A percentile compares a stretch with the other conserved stretches of the same genome.
Conservation (phyloP, 148 eudicot species). For the Camellia lanceoleosa region DNA sequence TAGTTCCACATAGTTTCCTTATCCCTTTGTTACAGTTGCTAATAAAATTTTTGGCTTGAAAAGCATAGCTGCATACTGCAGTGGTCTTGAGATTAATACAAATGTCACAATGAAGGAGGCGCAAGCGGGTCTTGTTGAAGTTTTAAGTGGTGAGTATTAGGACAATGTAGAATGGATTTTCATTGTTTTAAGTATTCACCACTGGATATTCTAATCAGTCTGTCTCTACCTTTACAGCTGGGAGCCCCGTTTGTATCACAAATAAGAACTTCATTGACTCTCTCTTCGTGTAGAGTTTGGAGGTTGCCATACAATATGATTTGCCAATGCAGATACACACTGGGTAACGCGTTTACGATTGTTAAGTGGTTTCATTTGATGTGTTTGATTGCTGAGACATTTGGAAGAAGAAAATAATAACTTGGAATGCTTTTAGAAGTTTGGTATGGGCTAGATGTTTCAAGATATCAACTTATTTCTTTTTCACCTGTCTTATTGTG, state of each 20-base stretch:
- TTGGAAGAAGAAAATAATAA: background rate
- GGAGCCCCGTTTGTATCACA: no score
- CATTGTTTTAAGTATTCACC: no score
- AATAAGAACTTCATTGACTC: no score
- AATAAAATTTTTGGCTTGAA: conserved; percentile 64
- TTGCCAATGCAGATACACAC: no score
- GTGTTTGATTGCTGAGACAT: background rate
- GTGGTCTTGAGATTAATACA: conserved; percentile 88
- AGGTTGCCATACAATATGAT: no score
- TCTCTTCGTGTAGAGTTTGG: no score
- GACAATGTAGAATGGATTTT: no score
- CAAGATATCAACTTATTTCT: background rate
- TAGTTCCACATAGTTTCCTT: conserved; percentile 38
- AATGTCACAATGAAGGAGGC: conserved; percentile 63
- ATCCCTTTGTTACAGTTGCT: conserved; percentile 53
- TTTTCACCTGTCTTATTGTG: background rate
- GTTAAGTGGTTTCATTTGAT: background rate
- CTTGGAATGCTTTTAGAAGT: background rate
- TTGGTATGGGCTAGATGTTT: background rate
- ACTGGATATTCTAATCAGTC: no score
- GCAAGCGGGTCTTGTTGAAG: conserved; percentile 71
- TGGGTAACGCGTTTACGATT: background rate
- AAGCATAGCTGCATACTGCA: conserved; percentile 96
- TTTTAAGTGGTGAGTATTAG: conserved; percentile 52
- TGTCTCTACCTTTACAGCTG: no score